These are phyloP conservation scores for Isatis lusitanica DNA, from an alignment of 441 rosid species.

Conservation along the genomic window DNA sequence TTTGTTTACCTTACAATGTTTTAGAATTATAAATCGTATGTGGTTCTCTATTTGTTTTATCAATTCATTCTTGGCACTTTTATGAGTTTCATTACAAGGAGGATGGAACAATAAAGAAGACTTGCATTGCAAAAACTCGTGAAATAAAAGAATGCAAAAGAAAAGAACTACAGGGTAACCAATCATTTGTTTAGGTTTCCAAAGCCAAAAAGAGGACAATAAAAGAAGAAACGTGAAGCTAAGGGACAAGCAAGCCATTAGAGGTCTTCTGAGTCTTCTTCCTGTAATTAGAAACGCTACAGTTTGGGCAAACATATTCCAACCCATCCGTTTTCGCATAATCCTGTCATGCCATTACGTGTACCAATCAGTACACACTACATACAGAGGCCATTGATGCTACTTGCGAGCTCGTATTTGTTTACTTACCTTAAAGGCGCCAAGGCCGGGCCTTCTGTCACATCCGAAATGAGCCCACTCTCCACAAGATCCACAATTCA, in stretches of 20 bases:
- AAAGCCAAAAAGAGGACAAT: neutral
- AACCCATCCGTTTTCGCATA: constrained; percentile 97
- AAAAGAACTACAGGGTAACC: neutral
- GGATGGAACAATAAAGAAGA: neutral
- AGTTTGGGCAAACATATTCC: constrained; percentile 94
- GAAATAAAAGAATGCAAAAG: neutral
- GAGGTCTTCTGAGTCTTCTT: constrained; percentile 82
- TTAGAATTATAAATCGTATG: too few species aligned
- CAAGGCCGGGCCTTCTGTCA: constrained; percentile 97
- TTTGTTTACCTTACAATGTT: too few species aligned
- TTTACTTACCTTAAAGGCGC: constrained; percentile 84
- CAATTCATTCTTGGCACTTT: too few species aligned
- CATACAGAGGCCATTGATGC: neutral
- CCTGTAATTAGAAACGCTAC: constrained; percentile 82
- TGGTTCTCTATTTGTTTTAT: too few species aligned
- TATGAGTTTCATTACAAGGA: neutral
- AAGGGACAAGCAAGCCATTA: constrained; percentile 47
- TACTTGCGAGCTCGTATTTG: neutral
- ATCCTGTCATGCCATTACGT: constrained; percentile 54
- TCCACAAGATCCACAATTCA: constrained; percentile 93
- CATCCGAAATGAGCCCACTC: constrained; percentile 99
- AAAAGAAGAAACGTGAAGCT: constrained; percentile 18
- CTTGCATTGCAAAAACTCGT: constrained; percentile 23
- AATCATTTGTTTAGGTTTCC: neutral
- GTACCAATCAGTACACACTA: neutral